phyloP scores from a whole-genome alignment of 1,284 basidiomycete genomes.

The Ustilago lituana region DNA sequence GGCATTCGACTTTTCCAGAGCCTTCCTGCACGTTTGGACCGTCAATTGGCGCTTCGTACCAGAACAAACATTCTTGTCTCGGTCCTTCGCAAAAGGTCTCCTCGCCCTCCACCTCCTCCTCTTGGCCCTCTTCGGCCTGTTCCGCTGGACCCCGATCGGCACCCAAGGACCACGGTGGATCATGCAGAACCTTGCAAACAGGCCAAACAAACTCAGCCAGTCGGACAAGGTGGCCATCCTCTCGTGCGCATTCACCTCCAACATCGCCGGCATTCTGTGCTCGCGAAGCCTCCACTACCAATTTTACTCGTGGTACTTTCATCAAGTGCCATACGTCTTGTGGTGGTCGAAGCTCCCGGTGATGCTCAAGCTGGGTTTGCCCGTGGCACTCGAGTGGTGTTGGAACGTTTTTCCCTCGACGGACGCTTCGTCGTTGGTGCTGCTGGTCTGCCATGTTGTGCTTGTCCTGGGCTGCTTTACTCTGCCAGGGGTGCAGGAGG shows the following conservation, averaged over 20 bases:
- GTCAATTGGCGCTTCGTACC: constrained; percentile 94
- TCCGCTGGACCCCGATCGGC: constrained; percentile 75
- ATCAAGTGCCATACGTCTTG: constrained; percentile 85
- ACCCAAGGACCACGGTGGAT: constrained; percentile 74
- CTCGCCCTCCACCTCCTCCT: constrained; percentile 75
- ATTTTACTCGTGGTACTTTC: constrained; percentile 97
- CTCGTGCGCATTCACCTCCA: constrained; percentile 76
- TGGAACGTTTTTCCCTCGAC: constrained; percentile 62
- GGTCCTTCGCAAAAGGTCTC: constrained; percentile 74
- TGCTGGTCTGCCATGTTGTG: constrained; percentile 41
- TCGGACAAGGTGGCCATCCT: constrained; percentile 15
- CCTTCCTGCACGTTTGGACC: constrained; percentile 95
- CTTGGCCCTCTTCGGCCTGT: constrained; percentile 76
- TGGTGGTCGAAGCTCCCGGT: constrained; percentile 71
- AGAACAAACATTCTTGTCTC: constrained; percentile 79
- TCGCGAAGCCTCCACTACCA: constrained; percentile 98
- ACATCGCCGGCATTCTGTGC: constrained; percentile 88
- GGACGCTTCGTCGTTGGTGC: constrained; percentile 34
- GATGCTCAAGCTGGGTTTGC: constrained; percentile 27
- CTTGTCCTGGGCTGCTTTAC: constrained; percentile 43
- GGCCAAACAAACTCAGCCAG: neutral
- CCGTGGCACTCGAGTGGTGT: constrained; percentile 42
- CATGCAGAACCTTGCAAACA: constrained; percentile 10
- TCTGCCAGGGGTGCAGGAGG: constrained; percentile 4
- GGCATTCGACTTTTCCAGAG: constrained; percentile 87